Evolutionary conservation across 441 rosid genomes (phyloP).

Genomic region (Rhodomyrtus psidioides): DNA sequence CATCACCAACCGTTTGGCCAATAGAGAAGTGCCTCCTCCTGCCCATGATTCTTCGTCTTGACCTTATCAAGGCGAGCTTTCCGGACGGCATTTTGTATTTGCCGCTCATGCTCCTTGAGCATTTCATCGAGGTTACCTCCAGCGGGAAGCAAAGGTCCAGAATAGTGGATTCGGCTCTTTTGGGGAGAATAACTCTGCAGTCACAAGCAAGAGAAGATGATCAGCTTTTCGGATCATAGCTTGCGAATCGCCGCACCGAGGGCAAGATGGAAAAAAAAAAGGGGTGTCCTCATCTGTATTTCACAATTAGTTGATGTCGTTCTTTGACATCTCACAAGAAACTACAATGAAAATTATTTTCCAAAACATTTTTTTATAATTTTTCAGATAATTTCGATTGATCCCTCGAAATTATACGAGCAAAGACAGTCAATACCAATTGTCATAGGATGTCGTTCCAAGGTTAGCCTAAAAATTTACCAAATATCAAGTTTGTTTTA

Average conservation of each 20-base stretch:
- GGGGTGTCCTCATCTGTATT: background rate
- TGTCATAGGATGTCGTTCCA: background rate
- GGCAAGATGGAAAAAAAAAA: background rate
- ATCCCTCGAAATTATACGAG: background rate
- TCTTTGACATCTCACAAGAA: background rate
- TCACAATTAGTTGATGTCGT: background rate
- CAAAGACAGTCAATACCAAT: background rate
- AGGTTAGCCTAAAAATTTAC: background rate
- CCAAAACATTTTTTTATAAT: background rate
- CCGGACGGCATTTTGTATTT: slow-evolving; percentile 66
- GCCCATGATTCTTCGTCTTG: slow-evolving; percentile 24
- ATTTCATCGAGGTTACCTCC: slow-evolving; percentile 76
- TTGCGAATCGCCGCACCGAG: background rate
- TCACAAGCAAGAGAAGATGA: slow-evolving; percentile 3
- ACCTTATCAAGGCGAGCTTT: slow-evolving; percentile 60
- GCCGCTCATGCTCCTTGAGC: slow-evolving; percentile 82
- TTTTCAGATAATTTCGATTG: background rate
- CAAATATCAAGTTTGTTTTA: background rate
- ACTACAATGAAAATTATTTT: background rate
- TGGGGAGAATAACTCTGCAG: slow-evolving; percentile 33
- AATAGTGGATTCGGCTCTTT: slow-evolving; percentile 50
- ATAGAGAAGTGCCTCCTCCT: slow-evolving; percentile 23
- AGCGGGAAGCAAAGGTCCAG: slow-evolving; percentile 64
- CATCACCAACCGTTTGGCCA: slow-evolving; percentile 29
- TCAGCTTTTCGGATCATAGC: slow-evolving; percentile 5